Conservation (phyloP, 129 eudicot species). For the Helianthus tuberosus region DNA sequence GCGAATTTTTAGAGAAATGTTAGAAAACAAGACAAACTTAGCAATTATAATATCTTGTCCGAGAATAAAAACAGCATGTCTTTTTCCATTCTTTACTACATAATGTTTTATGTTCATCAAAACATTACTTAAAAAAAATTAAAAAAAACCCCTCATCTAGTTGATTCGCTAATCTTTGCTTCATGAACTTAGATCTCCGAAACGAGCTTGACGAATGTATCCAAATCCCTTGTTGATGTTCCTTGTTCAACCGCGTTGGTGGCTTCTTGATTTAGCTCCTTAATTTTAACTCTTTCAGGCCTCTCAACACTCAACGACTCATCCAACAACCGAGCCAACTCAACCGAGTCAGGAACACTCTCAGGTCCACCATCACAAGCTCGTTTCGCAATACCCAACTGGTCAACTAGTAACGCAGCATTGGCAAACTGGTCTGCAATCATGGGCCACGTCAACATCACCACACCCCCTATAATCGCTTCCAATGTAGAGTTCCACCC, state of each 20-base stretch:
- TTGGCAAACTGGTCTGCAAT: constrained; percentile 59
- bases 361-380: constrained; percentile 49
- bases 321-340: constrained; percentile 43
- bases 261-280: constrained; percentile 30
- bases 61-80: too few relatives aligned
- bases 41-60: background rate
- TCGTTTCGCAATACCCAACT: constrained; percentile 48
- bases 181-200: constrained; percentile 18
- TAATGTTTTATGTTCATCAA: too few relatives aligned
- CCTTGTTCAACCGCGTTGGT: constrained; percentile 34
- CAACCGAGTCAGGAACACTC: constrained; percentile 43
- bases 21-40: background rate
- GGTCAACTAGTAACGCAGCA: constrained; percentile 49
- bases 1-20: too few relatives aligned
- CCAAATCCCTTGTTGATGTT: constrained; percentile 39
- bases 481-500: constrained; percentile 77
- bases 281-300: constrained; percentile 12
- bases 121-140: too few relatives aligned
- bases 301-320: constrained; percentile 24
- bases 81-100: too few relatives aligned
- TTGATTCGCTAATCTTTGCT: too few relatives aligned
- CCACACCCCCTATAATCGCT: constrained; percentile 51
- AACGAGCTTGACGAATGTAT: constrained; percentile 19
- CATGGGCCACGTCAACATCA: constrained; percentile 73
- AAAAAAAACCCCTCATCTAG: too few relatives aligned